Evolutionary conservation across 2,329 filamentous ascomycete species (phyloP), one percentile per base, ranked within the genome.

Genomic region (Neofusicoccum sp.): DNA sequence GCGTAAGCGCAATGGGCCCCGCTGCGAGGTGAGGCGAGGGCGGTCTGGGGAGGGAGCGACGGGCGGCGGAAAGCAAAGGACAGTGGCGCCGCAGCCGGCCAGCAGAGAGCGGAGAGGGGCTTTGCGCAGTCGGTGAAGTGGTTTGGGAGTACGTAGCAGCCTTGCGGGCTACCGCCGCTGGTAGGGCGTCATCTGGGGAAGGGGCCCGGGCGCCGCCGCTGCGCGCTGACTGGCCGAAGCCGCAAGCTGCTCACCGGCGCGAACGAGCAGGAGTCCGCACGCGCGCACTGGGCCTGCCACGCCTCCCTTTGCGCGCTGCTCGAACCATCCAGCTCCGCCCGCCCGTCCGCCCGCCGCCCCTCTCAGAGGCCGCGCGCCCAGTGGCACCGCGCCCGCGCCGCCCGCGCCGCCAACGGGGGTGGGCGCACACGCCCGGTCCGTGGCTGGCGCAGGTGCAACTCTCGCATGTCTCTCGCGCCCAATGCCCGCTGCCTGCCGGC

Each of bases 1-100:
- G 59, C 54, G 54, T 58, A 58, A 58, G 54, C 54, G 54, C 54
- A 58, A 58, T 22, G 54, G 41, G 54, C 41, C 54, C 54, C 54
- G 54, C 54, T 41, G 54, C 22, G 39, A 58, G 54, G 39, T 58
- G 54, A 45, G 54, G 54, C 54, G 39, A 45, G 33, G 54, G 54
- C 41, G 54, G 54, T 58, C 54, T 45, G 37, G 41, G 16, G 54
- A 58, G 41, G 29, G 54, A 58, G 54, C 54, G 41, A 29, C 39
- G 31, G 31, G 54, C 37, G 54, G 39, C 39, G 31, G 31, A 44
- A 9, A 22, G 54, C 54, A 44, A 58, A 58, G 31, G 54, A 58
- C 41, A 22, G 54, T 58, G 54, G 54, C 54, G 54, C 54, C 39
- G 41, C 41, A 28, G 41, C 29, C 31, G 54, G 54, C 41, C 39